A percentile compares a stretch with the other conserved stretches of the same genome.
phyloP scores from a whole-genome alignment of 2,329 filamentous ascomycete species.

The Tolypocladium nubicola region DNA sequence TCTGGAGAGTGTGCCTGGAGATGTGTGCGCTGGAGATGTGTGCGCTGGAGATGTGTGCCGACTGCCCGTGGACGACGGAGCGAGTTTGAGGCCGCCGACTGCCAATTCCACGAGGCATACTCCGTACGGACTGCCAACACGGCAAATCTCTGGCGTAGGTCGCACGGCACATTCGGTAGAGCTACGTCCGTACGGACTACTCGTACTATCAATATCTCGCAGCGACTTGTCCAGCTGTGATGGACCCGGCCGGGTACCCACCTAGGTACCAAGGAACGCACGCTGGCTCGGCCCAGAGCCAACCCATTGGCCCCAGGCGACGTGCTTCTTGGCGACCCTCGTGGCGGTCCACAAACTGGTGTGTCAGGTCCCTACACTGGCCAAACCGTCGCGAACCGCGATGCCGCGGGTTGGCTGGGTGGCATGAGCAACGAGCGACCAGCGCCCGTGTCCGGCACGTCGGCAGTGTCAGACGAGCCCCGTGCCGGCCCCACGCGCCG shows the following conservation, averaged over 20 bases:
- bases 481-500: not conserved
- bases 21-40: too few species aligned
- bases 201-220: not conserved
- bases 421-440: not conserved
- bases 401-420: not conserved
- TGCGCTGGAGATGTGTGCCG: not conserved
- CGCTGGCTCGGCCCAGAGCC: too few species aligned
- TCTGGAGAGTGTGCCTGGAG: not conserved
- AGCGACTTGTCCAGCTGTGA: not conserved
- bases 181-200: too few species aligned
- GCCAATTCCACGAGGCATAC: not conserved
- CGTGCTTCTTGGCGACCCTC: not conserved
- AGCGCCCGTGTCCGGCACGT: not conserved
- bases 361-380: not conserved
- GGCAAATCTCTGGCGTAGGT: too few species aligned
- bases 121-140: too few species aligned
- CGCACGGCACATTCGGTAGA: not conserved
- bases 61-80: not conserved
- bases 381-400: not conserved
- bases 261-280: too few species aligned
- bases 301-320: not conserved
- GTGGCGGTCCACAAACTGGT: too few species aligned
- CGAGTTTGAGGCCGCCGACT: not conserved
- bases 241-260: too few species aligned
- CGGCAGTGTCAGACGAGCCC: too few species aligned